Evolutionary conservation across 139 green algal genomes (phyloP).

Genomic region (Astrephomene gubernaculifera): DNA sequence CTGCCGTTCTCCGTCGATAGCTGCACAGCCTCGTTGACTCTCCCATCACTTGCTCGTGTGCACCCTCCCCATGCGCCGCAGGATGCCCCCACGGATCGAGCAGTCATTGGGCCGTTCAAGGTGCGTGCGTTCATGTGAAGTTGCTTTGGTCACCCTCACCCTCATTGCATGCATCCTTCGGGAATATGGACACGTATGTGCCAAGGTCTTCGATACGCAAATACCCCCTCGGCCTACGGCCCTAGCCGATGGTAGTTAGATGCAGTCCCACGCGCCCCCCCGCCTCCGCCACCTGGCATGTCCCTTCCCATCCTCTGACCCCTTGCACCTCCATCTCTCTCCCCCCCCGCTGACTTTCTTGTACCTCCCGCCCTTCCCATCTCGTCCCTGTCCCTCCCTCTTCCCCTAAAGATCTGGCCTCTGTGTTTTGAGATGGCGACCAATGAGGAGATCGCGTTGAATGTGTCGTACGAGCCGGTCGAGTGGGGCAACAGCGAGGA

Average conservation of each 20-base stretch:
- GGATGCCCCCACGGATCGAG: slow-evolving; percentile 53
- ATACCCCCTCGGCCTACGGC: too few relatives aligned
- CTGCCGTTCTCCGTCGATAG: too few relatives aligned
- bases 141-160: background rate
- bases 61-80: too few relatives aligned
- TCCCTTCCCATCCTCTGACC: too few relatives aligned
- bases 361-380: background rate
- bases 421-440: slow-evolving; percentile 53
- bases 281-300: background rate
- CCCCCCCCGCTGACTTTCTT: background rate
- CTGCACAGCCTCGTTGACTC: too few relatives aligned
- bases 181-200: too few relatives aligned
- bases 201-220: too few relatives aligned
- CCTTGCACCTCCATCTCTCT: background rate
- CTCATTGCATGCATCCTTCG: too few relatives aligned
- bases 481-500: slow-evolving; percentile 42
- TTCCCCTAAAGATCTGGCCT: slow-evolving; percentile 71
- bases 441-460: slow-evolving; percentile 42
- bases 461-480: slow-evolving; percentile 56
- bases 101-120: slow-evolving; percentile 53
- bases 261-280: background rate
- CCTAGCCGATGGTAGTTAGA: too few relatives aligned
- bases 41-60: too few relatives aligned
- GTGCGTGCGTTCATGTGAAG: background rate
- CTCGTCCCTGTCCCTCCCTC: too few relatives aligned